Conservation (phyloP, 768 basidiomycete genomes). For the Leccinum fibrillosum region DNA sequence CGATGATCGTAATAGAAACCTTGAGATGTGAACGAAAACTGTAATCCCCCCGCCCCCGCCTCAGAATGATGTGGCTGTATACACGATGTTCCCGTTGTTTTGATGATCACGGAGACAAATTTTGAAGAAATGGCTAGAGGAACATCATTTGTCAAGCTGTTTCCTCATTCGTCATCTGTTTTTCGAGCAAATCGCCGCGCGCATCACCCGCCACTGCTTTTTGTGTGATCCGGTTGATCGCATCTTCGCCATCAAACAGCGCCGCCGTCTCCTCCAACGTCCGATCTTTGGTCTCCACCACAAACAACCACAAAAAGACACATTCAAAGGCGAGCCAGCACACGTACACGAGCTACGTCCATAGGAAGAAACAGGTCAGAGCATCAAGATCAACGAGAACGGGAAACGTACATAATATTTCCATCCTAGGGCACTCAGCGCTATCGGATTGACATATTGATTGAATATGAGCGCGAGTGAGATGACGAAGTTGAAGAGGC, state of each 20-base stretch:
- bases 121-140: neutral
- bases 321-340: neutral
- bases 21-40: neutral
- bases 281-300: neutral
- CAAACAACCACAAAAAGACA: neutral
- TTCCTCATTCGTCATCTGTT: neutral
- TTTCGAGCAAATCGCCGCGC: neutral
- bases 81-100: neutral
- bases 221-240: neutral
- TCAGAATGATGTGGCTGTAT: no score
- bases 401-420: neutral
- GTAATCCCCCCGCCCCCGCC: neutral
- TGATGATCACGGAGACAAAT: neutral
- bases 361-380: neutral
- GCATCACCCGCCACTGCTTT: neutral
- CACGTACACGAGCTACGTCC: neutral
- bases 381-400: neutral
- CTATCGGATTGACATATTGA: neutral
- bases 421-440: neutral
- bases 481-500: neutral
- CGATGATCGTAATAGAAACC: neutral
- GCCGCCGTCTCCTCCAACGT: neutral
- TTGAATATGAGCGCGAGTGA: neutral
- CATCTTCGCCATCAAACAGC: neutral
- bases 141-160: neutral